Evolutionary conservation across 768 basidiomycete genomes (phyloP).

Genomic region (Pulveroboletus sp.): DNA sequence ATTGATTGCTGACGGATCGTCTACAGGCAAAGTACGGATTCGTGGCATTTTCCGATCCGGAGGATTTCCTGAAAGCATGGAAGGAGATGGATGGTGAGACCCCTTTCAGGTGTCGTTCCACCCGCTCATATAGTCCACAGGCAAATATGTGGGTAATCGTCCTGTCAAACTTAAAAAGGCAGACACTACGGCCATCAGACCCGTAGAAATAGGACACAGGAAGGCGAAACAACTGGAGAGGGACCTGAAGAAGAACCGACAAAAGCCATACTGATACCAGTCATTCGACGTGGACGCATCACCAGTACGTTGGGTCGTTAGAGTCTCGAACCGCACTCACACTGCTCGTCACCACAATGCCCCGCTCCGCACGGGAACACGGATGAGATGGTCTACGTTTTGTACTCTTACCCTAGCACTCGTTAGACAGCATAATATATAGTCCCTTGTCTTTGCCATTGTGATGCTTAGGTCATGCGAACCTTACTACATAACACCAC

Average conservation of each 20-base stretch:
- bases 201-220: constrained; percentile 89
- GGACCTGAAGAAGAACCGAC: constrained; percentile 84
- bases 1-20: constrained; percentile 4
- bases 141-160: constrained; percentile 97
- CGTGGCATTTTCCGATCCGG: constrained; percentile 95
- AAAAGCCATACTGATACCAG: constrained; percentile 68
- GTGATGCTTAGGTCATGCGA: constrained; percentile 17
- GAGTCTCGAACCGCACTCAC: constrained; percentile 25
- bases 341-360: constrained; percentile 7
- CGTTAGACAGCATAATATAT: too few species aligned
- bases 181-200: constrained; percentile 76
- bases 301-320: constrained; percentile 29
- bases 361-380: constrained; percentile 3
- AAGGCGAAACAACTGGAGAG: constrained; percentile 90
- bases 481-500: too few species aligned
- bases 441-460: too few species aligned
- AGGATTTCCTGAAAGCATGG: constrained; percentile 98
- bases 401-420: constrained; percentile 2
- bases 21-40: constrained; percentile 92
- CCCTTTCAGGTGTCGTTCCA: not conserved
- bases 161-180: constrained; percentile 98
- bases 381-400: not conserved
- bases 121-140: constrained; percentile 35
- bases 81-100: constrained; percentile 96
- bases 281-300: constrained; percentile 3